Percentiles rank a stretch among this genome's conserved stretches.
Conservation (phyloP, 768 basidiomycete genomes). For the Neoboletus brunneissimus region DNA sequence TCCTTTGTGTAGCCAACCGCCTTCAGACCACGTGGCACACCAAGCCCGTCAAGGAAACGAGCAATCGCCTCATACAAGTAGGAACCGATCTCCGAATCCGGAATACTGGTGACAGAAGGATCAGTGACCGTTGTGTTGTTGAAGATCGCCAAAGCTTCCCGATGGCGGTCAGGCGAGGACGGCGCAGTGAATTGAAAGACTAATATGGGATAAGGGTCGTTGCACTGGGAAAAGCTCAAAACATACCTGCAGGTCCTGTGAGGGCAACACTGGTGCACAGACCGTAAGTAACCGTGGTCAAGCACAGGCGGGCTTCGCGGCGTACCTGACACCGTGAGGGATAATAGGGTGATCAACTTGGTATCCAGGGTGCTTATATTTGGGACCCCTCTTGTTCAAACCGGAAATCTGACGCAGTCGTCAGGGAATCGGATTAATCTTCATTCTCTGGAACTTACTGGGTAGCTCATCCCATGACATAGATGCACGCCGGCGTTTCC, state of each 20-base stretch:
- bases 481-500: slow-evolving; percentile 92
- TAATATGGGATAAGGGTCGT: slow-evolving; percentile 17
- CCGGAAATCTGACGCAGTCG: slow-evolving; percentile 68
- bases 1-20: slow-evolving; percentile 70
- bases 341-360: slow-evolving; percentile 83
- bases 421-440: neutral
- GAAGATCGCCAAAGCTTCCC: slow-evolving; percentile 86
- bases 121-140: slow-evolving; percentile 59
- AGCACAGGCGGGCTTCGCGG: neutral
- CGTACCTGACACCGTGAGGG: slow-evolving; percentile 82
- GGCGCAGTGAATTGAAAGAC: slow-evolving; percentile 97
- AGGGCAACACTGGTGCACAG: slow-evolving; percentile 63
- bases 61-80: slow-evolving; percentile 85
- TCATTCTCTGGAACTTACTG: slow-evolving; percentile 45
- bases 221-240: slow-evolving; percentile 5
- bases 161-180: slow-evolving; percentile 87
- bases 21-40: slow-evolving; percentile 82
- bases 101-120: slow-evolving; percentile 66
- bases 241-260: slow-evolving; percentile 77
- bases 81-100: slow-evolving; percentile 75
- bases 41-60: slow-evolving; percentile 79
- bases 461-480: slow-evolving; percentile 88
- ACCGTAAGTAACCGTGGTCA: neutral
- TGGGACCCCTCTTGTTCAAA: slow-evolving; percentile 90
- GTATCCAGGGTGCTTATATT: slow-evolving; percentile 91